Evolutionary conservation across 805 yeast genomes (phyloP).

Genomic region (Wickerhamomyces silvicola): DNA sequence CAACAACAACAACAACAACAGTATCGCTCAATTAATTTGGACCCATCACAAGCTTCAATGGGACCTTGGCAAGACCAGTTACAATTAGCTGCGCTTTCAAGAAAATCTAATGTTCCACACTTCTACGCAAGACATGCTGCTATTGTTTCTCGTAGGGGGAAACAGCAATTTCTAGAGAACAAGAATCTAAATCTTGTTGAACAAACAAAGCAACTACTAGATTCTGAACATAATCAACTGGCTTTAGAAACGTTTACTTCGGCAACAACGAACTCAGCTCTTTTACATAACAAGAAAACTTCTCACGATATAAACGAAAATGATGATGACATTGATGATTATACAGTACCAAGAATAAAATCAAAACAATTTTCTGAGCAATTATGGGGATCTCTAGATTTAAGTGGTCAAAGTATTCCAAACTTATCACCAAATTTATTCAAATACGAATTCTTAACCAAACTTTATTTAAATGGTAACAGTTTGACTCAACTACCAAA

Average conservation of each 20-base stretch:
- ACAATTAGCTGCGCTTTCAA: conserved; percentile 64
- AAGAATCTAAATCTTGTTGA: conserved; percentile 30
- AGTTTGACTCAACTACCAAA: conserved; percentile 63
- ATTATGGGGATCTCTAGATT: conserved; percentile 90
- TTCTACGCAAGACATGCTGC: conserved; percentile 84
- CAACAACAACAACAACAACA: conserved; percentile 16
- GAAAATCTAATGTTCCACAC: conserved; percentile 65
- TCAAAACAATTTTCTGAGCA: conserved; percentile 51
- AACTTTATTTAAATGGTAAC: conserved; percentile 83
- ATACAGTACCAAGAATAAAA: conserved; percentile 62
- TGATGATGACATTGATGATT: conserved; percentile 38
- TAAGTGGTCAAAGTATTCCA: conserved; percentile 81
- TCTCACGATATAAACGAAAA: conserved; percentile 31
- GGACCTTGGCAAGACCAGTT: conserved; percentile 74
- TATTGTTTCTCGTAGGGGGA: conserved; percentile 42
- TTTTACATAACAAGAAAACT: conserved; percentile 33
- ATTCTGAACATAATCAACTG: conserved; percentile 21
- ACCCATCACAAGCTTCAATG: conserved; percentile 29
- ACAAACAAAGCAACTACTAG: conserved; percentile 31
- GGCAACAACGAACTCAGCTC: conserved; percentile 14
- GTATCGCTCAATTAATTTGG: conserved; percentile 25
- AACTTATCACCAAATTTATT: conserved; percentile 68
- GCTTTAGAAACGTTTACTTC: conserved; percentile 21
- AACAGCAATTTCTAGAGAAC: conserved; percentile 18
- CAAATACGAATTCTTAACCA: conserved; percentile 77